These are phyloP conservation scores for Canavalia ensiformis DNA, from an alignment of 306 rosid genomes.

Conservation along the genomic window DNA sequence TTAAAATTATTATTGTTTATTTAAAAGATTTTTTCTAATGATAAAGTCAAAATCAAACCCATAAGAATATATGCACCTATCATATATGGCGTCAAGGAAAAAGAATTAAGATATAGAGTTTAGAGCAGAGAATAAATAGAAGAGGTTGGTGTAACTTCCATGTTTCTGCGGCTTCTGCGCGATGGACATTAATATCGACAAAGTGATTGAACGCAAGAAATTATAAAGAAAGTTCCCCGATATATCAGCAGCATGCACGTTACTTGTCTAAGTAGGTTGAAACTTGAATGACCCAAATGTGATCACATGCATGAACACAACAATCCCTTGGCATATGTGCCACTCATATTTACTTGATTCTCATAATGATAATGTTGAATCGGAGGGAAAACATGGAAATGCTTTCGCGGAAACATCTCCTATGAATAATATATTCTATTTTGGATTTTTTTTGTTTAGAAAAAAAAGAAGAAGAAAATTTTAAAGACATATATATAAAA, in stretches of 20 bases:
- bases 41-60: too few species aligned
- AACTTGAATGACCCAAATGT: conserved; percentile 36
- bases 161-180: too few species aligned
- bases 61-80: too few species aligned
- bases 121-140: too few species aligned
- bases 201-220: not conserved
- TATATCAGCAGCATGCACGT: conserved; percentile 42
- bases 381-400: conserved; percentile 43
- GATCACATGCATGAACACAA: conserved; percentile 45
- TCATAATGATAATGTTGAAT: conserved; percentile 42
- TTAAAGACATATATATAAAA: not conserved
- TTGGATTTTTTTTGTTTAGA: not conserved
- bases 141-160: too few species aligned
- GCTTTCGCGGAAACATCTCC: conserved; percentile 46
- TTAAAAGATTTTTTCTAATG: too few species aligned
- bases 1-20: too few species aligned
- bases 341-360: conserved; percentile 12
- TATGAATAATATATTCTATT: not conserved
- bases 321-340: conserved; percentile 10
- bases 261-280: conserved; percentile 26
- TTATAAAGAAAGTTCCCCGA: conserved; percentile 24
- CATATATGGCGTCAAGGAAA: too few species aligned
- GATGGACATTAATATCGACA: not conserved
- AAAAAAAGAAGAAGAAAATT: not conserved
- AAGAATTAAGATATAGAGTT: too few species aligned